Conservation (phyloP, 2,329 filamentous ascomycete genomes). For the Penicillium paneum region DNA sequence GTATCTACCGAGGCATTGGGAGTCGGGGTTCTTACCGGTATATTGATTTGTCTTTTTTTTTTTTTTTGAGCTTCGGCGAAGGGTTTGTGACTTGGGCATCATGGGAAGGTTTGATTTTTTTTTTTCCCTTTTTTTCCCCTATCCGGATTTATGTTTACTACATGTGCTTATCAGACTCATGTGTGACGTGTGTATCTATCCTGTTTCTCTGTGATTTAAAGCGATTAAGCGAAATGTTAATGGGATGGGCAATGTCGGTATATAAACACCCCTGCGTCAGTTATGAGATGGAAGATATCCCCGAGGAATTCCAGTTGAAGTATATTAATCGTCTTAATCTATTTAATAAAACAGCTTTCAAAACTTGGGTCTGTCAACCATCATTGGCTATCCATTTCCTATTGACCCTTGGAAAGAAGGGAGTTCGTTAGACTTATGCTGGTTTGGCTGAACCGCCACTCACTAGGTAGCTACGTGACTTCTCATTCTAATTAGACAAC, state of each 20-base stretch:
- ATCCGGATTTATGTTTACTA: slow-evolving; percentile 11
- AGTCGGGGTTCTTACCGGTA: slow-evolving; percentile 11
- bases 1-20: slow-evolving; percentile 18
- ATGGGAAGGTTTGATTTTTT: slow-evolving; percentile 15
- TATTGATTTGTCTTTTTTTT: slow-evolving; percentile 6
- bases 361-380: neutral
- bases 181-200: slow-evolving; percentile 27
- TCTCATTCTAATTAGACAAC: neutral
- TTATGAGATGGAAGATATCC: slow-evolving; percentile 3
- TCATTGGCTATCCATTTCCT: neutral
- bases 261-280: slow-evolving; percentile 21
- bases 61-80: slow-evolving; percentile 14
- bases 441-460: neutral
- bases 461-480: neutral
- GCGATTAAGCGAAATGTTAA: slow-evolving; percentile 20
- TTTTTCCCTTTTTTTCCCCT: slow-evolving; percentile 1
- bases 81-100: slow-evolving; percentile 18
- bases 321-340: neutral
- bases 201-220: slow-evolving; percentile 18
- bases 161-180: slow-evolving; percentile 22
- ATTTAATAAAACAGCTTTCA: neutral
- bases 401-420: neutral
- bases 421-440: neutral
- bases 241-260: slow-evolving; percentile 20
- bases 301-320: neutral